phyloP scores from a whole-genome alignment of 1,284 basidiomycete species.

The Singerocomus inundabilis region DNA sequence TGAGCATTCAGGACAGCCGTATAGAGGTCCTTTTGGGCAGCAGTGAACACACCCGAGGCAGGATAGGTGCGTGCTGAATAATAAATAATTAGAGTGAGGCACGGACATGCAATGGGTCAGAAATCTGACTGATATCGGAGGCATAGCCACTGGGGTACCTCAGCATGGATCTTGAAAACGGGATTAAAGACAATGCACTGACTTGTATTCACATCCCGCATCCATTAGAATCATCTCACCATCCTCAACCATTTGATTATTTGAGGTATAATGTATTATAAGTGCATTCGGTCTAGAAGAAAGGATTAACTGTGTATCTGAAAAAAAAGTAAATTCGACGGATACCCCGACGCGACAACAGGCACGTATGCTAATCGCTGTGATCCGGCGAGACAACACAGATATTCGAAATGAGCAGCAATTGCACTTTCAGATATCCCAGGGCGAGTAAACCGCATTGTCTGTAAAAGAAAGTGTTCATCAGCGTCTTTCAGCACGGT shows the following conservation, averaged over 20 bases:
- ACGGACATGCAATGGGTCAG: neutral
- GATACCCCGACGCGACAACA: constrained; percentile 89
- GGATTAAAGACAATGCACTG: constrained; percentile 28
- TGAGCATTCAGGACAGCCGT: constrained; percentile 77
- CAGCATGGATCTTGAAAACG: constrained; percentile 1
- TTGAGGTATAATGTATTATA: constrained; percentile 90
- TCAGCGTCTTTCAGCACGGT: constrained; percentile 1
- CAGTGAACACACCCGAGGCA: constrained; percentile 75
- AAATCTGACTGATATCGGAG: constrained; percentile 83
- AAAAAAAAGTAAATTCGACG: constrained; percentile 2
- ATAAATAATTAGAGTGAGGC: constrained; percentile 10
- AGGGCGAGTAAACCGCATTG: constrained; percentile 78
- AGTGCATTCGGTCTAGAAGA: constrained; percentile 71
- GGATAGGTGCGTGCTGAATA: constrained; percentile 84
- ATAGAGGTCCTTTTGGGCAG: constrained; percentile 87
- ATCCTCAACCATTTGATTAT: constrained; percentile 72
- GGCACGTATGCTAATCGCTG: constrained; percentile 91
- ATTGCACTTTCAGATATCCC: constrained; percentile 74
- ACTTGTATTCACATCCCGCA: constrained; percentile 89
- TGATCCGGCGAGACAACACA: constrained; percentile 75
- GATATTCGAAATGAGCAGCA: constrained; percentile 87
- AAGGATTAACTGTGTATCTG: constrained; percentile 6
- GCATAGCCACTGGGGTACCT: constrained; percentile 74
- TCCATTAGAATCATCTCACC: constrained; percentile 87
- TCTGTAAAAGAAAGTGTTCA: constrained; percentile 40